Evolutionary conservation across 2,329 filamentous ascomycete species (phyloP), one percentile per base, ranked within the genome.

Genomic region (Diaporthe vaccinii): DNA sequence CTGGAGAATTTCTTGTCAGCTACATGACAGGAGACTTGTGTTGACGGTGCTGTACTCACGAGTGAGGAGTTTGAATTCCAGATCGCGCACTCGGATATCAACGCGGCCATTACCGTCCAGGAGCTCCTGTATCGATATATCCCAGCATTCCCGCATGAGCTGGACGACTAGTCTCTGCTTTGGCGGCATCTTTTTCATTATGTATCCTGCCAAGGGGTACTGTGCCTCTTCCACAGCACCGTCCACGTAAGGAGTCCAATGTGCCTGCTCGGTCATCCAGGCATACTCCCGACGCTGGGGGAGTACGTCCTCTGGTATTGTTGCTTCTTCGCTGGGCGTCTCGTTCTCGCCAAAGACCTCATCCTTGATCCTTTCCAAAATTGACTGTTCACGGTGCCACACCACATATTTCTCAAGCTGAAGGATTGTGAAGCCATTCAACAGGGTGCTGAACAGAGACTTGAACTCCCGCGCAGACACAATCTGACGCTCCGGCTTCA

Each of bases 71-170:
- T 80, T 77, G 41, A 89, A 89, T 70, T 86, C 83, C 1, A 81
- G 72, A 17, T 83, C 83, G 17, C 81, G 79, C 28, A 90, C 77
- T 75, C 78, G 82, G 9, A 90, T 75, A 3, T 80, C 81, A 1
- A 84, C 79, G 44, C 82, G 81, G 8, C 89, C 89, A 4, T 85
- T 79, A 8, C 82, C 83, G 28, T 85, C 83, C 20, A 85, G 79
- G 22, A 88, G 79, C 76, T 90, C 87, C 72, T 84, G 82, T 3
- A 87, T 84, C 12, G 86, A 83, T n/a, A 91, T 77, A 4, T 83
- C 84, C 90, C 90, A 91, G 75, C 84, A 86, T 34, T 85, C 81
- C 17, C 84, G 84, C 83, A 91, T 82, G 72, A 91, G 81, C 73
- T 81, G 82, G 22, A 86, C 76, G 0, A 82, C 86, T 15, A 86